phyloP scores from a whole-genome alignment of 2,329 filamentous ascomycete species.

The Thielaviopsis populi region DNA sequence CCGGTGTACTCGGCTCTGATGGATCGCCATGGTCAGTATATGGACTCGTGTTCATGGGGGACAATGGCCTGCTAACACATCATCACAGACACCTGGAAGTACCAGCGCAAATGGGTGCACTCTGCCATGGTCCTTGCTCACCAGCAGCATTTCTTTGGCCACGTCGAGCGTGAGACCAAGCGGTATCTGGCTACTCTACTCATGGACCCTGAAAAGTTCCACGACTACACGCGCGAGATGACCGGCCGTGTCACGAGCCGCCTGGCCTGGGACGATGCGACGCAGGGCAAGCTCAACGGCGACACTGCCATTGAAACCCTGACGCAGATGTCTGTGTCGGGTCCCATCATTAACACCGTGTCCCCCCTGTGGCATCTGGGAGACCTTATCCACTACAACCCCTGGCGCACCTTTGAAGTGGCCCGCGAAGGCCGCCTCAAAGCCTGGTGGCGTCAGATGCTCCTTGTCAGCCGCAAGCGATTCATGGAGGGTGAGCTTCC shows the following conservation, averaged over 20 bases:
- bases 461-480: constrained; percentile 28
- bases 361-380: constrained; percentile 34
- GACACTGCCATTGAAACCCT: constrained; percentile 33
- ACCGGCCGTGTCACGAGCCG: constrained; percentile 36
- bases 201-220: constrained; percentile 32
- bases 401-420: constrained; percentile 34
- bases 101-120: constrained; percentile 37
- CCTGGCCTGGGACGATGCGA: constrained; percentile 35
- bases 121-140: constrained; percentile 32
- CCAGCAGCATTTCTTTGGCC: constrained; percentile 32
- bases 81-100: constrained; percentile 31
- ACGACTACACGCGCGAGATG: constrained; percentile 33
- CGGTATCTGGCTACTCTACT: constrained; percentile 33
- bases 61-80: neutral
- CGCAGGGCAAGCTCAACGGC: constrained; percentile 31
- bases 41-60: too few relatives aligned
- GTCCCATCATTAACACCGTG: constrained; percentile 35
- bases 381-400: constrained; percentile 28
- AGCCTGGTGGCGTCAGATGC: constrained; percentile 32
- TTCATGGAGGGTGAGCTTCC: constrained; percentile 29
- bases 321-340: constrained; percentile 37
- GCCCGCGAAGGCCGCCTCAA: constrained; percentile 30
- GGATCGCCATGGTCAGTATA: constrained; percentile 33
- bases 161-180: constrained; percentile 33
- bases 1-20: constrained; percentile 35